Evolutionary conservation across 495 filamentous ascomycete genomes (phyloP).

Genomic region (Podospora australis): DNA sequence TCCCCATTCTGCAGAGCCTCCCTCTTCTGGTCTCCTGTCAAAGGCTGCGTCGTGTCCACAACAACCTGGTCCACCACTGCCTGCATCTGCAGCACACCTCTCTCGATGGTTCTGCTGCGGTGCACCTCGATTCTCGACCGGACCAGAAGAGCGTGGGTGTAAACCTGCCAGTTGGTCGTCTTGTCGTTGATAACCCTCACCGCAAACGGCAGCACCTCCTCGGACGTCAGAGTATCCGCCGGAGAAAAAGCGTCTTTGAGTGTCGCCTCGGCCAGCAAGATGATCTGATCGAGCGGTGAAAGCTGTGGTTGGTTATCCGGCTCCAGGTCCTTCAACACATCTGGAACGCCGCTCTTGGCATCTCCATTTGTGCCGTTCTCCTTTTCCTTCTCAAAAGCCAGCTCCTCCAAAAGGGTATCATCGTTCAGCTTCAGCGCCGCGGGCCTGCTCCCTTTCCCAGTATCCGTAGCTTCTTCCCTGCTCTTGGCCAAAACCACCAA

Average conservation of each 20-base stretch:
- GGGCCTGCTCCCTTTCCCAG: conserved; percentile 38
- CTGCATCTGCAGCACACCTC: conserved; percentile 89
- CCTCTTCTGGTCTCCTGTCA: conserved; percentile 2
- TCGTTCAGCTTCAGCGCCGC: conserved; percentile 73
- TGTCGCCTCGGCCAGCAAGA: conserved; percentile 77
- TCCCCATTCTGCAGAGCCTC: conserved; percentile 13
- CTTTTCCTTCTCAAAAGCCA: conserved; percentile 62
- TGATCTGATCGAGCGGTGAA: conserved; percentile 72
- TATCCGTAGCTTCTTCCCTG: conserved; percentile 18
- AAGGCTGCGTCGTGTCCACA: conserved; percentile 62
- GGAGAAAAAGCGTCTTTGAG: conserved; percentile 82
- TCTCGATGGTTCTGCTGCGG: conserved; percentile 75
- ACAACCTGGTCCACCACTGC: conserved; percentile 94
- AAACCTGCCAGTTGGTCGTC: conserved; percentile 95
- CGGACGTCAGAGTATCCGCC: conserved; percentile 74
- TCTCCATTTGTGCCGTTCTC: conserved; percentile 22
- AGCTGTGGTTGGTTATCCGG: conserved; percentile 79
- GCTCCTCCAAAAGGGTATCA: conserved; percentile 84
- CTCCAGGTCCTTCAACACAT: conserved; percentile 53
- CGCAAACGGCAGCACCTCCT: conserved; percentile 89
- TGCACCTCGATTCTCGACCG: conserved; percentile 85
- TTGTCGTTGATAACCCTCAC: conserved; percentile 81
- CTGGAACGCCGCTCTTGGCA: conserved; percentile 49
- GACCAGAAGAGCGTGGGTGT: conserved; percentile 85
- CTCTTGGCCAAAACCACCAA: conserved; percentile 88